Evolutionary conservation across 1,284 basidiomycete species (phyloP), one percentile per base, ranked within the genome.

Genomic region (Trametes versicolor): DNA sequence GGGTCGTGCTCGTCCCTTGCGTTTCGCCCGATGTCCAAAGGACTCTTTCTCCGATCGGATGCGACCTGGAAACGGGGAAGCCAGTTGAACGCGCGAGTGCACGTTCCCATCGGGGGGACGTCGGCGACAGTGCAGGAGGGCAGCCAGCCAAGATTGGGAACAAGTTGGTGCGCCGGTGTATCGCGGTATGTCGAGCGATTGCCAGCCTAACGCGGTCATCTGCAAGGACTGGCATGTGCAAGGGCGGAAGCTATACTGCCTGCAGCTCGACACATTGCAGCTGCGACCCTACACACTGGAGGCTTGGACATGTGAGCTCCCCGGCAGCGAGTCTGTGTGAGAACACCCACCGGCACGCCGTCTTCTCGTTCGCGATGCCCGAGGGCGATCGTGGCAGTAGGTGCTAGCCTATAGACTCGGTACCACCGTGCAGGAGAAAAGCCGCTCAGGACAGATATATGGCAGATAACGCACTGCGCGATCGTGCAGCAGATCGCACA

Each of bases 281-380:
- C 37, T 57, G 49, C 62, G 57, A 36, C 23, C 67, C 64, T 37
- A 27, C 15, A 53, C n/a, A 21, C 47, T 45, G 64, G 62, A 64
- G 64, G 50, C 62, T 66, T 55, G 63, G 53, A 54, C 67, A 68
- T 64, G 62, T 68, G 67, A 66, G 62, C 61, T 6, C 23, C 29
- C 32, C 62, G 59, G 57, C 62, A 58, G 27, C 32, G 51, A 37
- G n/a, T 32, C 27, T 47, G 62, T 62, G 67, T 62, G 67, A 47
- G 63, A 64, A 62, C 37, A n/a, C 57, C 49, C 52, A 54, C 62
- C 62, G 58, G 48, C 51, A 63, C 29, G 62, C 59, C 54, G 45
- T 57, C 39, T 58, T 61, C 61, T 53, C 55, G 59, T 52, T 52
- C 64, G 47, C 39, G 53, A 58, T 19, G 50, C 13, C 36, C 41